phyloP scores from a whole-genome alignment of 2,329 filamentous ascomycete genomes.

The Sporothrix protearum region DNA sequence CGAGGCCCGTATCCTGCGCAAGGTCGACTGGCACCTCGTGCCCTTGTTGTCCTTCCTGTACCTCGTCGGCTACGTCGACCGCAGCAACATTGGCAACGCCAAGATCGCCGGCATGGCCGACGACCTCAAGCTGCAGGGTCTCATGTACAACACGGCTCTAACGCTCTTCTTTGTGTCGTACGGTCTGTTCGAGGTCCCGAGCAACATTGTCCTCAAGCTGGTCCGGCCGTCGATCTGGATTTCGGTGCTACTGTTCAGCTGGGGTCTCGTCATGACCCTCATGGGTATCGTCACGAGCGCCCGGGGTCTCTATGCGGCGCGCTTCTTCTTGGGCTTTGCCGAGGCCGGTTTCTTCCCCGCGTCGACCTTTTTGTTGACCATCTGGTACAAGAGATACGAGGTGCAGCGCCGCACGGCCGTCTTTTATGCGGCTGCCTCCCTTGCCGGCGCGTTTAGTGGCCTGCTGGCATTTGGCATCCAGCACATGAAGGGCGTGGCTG shows the following conservation, averaged over 20 bases:
- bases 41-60: slow-evolving; percentile 27
- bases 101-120: slow-evolving; percentile 23
- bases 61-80: slow-evolving; percentile 27
- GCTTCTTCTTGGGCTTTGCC: slow-evolving; percentile 45
- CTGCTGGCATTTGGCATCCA: slow-evolving; percentile 24
- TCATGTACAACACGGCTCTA: slow-evolving; percentile 28
- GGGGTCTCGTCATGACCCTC: slow-evolving; percentile 47
- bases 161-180: slow-evolving; percentile 29
- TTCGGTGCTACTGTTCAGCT: slow-evolving; percentile 40
- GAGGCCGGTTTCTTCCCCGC: slow-evolving; percentile 47
- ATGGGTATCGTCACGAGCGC: slow-evolving; percentile 45
- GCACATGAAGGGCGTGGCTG: slow-evolving; percentile 28
- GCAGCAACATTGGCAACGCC: slow-evolving; percentile 28
- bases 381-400: slow-evolving; percentile 25
- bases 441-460: slow-evolving; percentile 23
- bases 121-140: slow-evolving; percentile 23
- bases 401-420: slow-evolving; percentile 23
- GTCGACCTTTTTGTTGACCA: slow-evolving; percentile 21
- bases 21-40: slow-evolving; percentile 24
- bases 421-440: slow-evolving; percentile 22
- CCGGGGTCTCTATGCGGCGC: slow-evolving; percentile 40
- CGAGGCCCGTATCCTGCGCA: slow-evolving; percentile 24
- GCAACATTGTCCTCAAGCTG: slow-evolving; percentile 41
- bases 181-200: slow-evolving; percentile 40
- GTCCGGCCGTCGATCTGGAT: slow-evolving; percentile 40